Conservation (phyloP, 208 protist genomes). For the Wallacemonas rigidus region DNA sequence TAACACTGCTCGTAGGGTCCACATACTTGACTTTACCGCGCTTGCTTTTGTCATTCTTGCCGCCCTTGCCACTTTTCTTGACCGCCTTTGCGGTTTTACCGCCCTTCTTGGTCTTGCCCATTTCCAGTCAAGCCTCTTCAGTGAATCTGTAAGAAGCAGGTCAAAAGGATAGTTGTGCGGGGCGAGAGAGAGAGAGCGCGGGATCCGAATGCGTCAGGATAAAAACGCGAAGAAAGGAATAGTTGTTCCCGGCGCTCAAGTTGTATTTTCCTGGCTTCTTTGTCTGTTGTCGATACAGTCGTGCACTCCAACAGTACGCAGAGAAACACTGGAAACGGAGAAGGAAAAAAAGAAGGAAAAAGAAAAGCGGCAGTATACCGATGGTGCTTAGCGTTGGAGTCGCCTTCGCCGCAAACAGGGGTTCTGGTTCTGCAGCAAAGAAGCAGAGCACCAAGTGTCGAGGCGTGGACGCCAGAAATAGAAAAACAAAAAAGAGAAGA, state of each 20-base stretch:
- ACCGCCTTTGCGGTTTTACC: slow-evolving; percentile 32
- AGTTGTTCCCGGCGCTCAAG: too few relatives aligned
- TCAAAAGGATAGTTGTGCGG: too few relatives aligned
- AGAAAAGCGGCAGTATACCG: background rate
- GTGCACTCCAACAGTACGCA: background rate
- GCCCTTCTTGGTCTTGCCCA: slow-evolving; percentile 54
- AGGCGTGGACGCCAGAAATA: background rate
- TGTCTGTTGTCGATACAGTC: too few relatives aligned
- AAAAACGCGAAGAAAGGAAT: too few relatives aligned
- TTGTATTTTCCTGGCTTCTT: too few relatives aligned
- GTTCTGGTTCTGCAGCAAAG: background rate
- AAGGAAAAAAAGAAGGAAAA: slow-evolving; percentile 20
- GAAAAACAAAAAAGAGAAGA: slow-evolving; percentile 8
- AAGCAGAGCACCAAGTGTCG: background rate
- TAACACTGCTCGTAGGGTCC: slow-evolving; percentile 65
- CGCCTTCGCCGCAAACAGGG: background rate
- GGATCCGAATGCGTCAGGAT: too few relatives aligned
- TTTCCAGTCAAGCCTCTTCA: slow-evolving; percentile 8
- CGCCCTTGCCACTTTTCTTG: slow-evolving; percentile 32
- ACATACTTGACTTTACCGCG: slow-evolving; percentile 50
- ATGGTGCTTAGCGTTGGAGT: background rate
- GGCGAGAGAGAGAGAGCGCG: too few relatives aligned
- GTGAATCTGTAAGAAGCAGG: too few relatives aligned
- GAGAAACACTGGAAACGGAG: background rate
- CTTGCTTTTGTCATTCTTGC: slow-evolving; percentile 60